Base-by-base conservation (phyloP, 192 early-diverging fungal species). In the Backusella psychrophila region DNA sequence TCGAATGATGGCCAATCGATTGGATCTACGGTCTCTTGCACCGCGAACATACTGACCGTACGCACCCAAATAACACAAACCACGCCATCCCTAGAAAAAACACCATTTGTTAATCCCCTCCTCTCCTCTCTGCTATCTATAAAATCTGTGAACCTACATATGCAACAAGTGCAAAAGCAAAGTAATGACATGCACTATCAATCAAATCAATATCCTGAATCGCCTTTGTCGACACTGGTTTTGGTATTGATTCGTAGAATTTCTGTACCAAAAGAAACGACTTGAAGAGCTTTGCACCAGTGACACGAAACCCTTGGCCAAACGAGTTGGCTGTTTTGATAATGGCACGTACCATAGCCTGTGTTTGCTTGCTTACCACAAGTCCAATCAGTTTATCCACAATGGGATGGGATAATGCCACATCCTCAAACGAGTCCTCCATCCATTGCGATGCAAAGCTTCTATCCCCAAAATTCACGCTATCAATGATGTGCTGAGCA, bases 251-350 rank as follows among this genome's bases (percentile, higher is more conserved):
- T 2, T 69, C 41, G 72, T 89, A 87, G 41, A 85, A 90, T 67
- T 85, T 86, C 73, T 90, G 84, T 34, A 91, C 74, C 9, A 89
- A 79, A 9, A 88, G 41, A 38, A 89, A 79, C 0, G 87, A 88
- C 12, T 86, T 88, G 3, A 90, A 69, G 15, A 90, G 66, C 78
- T 88, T 83, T 1, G 85, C 74, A 35, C 78, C 82, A n/a, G 85
- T 86, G 11, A 89, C 81, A 73, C 89, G 88, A 19, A 91, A 83
- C 5, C 90, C 90, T 73, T 91, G 89, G 74, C 87, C 86, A 73
- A 85, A 87, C 5, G 83, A 80, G 33, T 81, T 81, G 1, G 80
- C 85, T 0, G 86, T 17, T 11, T 81, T 80, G 15, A 85, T 82
- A 7, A 88, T 83, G 1, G 85, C 84, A 33, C 85, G 80, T 26